Evolutionary conservation across 805 yeast species (phyloP).

Genomic region (Candida multigemmis): DNA sequence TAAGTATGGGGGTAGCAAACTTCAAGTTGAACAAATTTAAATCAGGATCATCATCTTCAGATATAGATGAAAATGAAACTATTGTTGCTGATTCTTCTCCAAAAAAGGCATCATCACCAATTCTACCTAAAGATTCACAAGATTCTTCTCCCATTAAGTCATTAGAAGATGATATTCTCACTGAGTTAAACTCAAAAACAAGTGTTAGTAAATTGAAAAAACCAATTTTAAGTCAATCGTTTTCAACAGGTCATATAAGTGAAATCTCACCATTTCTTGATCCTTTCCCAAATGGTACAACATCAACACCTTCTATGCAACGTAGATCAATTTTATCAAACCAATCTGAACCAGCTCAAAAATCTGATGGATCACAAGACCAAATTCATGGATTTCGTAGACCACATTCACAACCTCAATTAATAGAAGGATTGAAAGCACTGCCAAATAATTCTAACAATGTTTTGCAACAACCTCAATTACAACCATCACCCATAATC

Average conservation of each 20-base stretch:
- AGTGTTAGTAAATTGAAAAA: too few species aligned
- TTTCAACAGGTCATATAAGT: too few species aligned
- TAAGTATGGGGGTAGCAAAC: constrained; percentile 4
- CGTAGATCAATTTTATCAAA: constrained; percentile 5
- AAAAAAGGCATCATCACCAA: constrained; percentile 5
- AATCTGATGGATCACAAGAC: constrained; percentile 1
- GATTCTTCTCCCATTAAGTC: too few species aligned
- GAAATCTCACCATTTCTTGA: not conserved
- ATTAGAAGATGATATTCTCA: too few species aligned
- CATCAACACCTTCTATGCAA: constrained; percentile 1
- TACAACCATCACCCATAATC: constrained; percentile 1
- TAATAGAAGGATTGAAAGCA: not conserved
- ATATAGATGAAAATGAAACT: constrained; percentile 29
- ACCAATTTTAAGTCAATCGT: too few species aligned
- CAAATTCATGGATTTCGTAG: too few species aligned
- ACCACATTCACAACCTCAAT: constrained; percentile 4
- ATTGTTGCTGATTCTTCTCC: constrained; percentile 35
- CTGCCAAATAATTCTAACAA: constrained; percentile 1
- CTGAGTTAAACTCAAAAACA: too few species aligned
- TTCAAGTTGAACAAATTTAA: constrained; percentile 6
- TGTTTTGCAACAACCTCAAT: constrained; percentile 1
- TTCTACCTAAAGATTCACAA: too few species aligned
- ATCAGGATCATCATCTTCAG: constrained; percentile 2
- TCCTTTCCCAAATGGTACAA: constrained; percentile 1
- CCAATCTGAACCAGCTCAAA: constrained; percentile 7